Base-by-base conservation (phyloP, 805 yeast genomes). In the Hyphopichia homilentoma region DNA sequence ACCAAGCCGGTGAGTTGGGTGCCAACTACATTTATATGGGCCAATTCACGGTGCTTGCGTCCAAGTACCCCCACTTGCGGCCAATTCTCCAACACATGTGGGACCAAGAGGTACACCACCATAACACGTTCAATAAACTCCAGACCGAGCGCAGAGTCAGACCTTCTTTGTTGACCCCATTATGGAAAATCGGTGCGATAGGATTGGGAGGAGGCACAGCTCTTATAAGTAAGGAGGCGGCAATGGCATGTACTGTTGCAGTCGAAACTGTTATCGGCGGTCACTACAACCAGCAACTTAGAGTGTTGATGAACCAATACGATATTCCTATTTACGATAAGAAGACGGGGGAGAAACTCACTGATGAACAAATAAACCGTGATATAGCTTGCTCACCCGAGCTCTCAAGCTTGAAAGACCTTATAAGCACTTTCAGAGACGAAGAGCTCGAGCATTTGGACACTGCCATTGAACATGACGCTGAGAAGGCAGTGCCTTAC, bases 221-320 rank as follows among this genome's bases (percentile, higher is more conserved):
- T 0, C 47, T 84, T 33, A 59, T 88, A 41, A 82, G 96, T 12
- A 86, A 87, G 50, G 96, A 90, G 54, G 97, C 96, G 2, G 97
- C 98, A 2, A 93, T 93, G 98, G 97, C 98, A 1, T 93, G 98
- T 56, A 93, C 98, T 0, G 97, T 89, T 39, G 97, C 97, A 0
- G 97, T 93, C 2, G 98, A 93, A 59, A 93, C 98, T 0, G 97
- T 93, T 5, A 93, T 93, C 55, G 98, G 98, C 2, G 84, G 85
- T 2, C 98, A 93, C 55, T 93, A 93, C 60, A 93, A 93, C 54
- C 81, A 79, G 40, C 98, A 93, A 57, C 65, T 93, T 43, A 69
- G 98, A 33, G 77, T 79, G 25, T 65, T 93, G 35, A 73, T 75
- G 57, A 81, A 78, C 42, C 83, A 81, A 39, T 85, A 72, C 50